Evolutionary conservation across 1,284 basidiomycete genomes (phyloP).

Genomic region (Leccinum pachyderme): DNA sequence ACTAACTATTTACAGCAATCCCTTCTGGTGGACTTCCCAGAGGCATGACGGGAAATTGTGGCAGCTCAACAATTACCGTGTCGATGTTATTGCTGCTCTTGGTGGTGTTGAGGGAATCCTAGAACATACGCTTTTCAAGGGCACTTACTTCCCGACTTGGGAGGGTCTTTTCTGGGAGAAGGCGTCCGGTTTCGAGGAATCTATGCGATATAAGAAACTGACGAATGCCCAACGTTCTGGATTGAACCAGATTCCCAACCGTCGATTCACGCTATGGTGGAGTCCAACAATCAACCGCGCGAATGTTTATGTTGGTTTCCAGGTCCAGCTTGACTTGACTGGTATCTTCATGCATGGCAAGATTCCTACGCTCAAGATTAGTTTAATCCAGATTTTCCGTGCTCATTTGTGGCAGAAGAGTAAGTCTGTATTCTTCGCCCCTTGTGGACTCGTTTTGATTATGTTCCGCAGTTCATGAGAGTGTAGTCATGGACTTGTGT

Average conservation of each 20-base stretch:
- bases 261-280: slow-evolving; percentile 99
- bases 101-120: slow-evolving; percentile 98
- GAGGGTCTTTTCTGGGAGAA: slow-evolving; percentile 97
- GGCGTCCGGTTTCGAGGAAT: slow-evolving; percentile 92
- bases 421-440: slow-evolving; percentile 37
- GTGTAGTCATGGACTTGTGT: slow-evolving; percentile 97
- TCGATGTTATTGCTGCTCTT: slow-evolving; percentile 98
- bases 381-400: slow-evolving; percentile 99
- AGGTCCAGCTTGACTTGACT: slow-evolving; percentile 96
- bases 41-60: slow-evolving; percentile 98
- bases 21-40: slow-evolving; percentile 99
- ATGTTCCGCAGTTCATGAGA: slow-evolving; percentile 64
- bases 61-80: slow-evolving; percentile 98
- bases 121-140: slow-evolving; percentile 98
- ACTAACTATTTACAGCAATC: slow-evolving; percentile 57
- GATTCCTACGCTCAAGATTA: slow-evolving; percentile 97
- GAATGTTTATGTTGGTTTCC: slow-evolving; percentile 99
- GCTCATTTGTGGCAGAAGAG: slow-evolving; percentile 99
- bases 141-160: slow-evolving; percentile 93
- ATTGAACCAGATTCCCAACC: slow-evolving; percentile 98
- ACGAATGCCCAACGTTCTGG: slow-evolving; percentile 96
- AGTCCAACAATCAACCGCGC: slow-evolving; percentile 97
- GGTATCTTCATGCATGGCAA: slow-evolving; percentile 98
- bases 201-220: slow-evolving; percentile 96
- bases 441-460: slow-evolving; percentile 10